These are phyloP conservation scores for Stemphylium beticola DNA, from an alignment of 2,329 filamentous ascomycete species.

Conservation along the genomic window DNA sequence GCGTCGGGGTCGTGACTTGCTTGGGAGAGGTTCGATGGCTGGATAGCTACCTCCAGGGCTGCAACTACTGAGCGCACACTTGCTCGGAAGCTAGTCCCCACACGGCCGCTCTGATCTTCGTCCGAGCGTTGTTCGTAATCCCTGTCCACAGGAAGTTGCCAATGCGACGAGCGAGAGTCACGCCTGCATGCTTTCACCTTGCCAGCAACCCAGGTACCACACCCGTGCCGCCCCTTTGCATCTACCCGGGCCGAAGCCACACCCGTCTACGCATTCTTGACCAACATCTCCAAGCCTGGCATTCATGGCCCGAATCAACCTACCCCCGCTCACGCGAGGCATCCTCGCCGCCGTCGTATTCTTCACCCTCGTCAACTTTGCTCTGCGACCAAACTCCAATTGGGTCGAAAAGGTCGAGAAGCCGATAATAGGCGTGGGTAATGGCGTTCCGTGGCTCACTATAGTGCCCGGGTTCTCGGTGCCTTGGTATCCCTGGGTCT, in stretches of 20 bases:
- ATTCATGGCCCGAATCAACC: conserved; percentile 81
- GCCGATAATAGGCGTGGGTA: conserved; percentile 55
- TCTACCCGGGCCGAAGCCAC: conserved; percentile 1
- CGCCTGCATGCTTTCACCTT: conserved; percentile 3
- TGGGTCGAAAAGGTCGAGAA: conserved; percentile 54
- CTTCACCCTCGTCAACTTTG: conserved; percentile 82
- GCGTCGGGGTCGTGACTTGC: not conserved
- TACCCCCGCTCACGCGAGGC: conserved; percentile 87
- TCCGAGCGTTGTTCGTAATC: conserved; percentile 9
- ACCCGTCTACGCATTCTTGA: not conserved
- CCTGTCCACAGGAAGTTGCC: not conserved
- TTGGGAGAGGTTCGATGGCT: not conserved
- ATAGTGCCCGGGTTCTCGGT: conserved; percentile 83
- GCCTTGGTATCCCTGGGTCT: conserved; percentile 86
- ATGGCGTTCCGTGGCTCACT: conserved; percentile 83
- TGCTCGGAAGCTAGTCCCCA: conserved; percentile 5
- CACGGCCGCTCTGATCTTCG: not conserved
- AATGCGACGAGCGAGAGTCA: not conserved
- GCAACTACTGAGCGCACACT: conserved; percentile 2
- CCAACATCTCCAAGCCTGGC: not conserved
- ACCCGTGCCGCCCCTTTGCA: not conserved
- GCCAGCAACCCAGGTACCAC: not conserved
- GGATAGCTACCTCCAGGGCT: conserved; percentile 7
- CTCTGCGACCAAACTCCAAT: conserved; percentile 63
- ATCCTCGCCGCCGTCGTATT: conserved; percentile 76